Conservation (phyloP, 2,329 filamentous ascomycete genomes). For the Microdochium bolleyi region DNA sequence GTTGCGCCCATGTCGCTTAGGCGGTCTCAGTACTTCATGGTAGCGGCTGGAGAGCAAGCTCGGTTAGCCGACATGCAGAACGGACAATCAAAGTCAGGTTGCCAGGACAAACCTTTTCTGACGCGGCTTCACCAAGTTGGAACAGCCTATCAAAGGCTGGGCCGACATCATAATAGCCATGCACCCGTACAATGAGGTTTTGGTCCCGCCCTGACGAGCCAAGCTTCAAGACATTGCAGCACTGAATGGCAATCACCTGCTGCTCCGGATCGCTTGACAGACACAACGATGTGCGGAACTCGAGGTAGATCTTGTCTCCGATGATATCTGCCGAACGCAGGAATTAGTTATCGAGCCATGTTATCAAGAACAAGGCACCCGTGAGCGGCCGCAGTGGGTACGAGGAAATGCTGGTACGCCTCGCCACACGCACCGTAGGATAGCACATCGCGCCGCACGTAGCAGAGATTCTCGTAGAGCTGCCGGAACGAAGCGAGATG, state of each 20-base stretch:
- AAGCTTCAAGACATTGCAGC: not conserved
- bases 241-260: not conserved
- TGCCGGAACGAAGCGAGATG: not conserved
- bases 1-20: too few relatives aligned
- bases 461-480: not conserved
- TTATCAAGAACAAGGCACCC: too few relatives aligned
- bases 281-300: not conserved
- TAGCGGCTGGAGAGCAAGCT: too few relatives aligned
- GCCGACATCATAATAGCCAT: not conserved
- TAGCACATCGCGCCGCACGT: not conserved
- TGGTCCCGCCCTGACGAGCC: not conserved
- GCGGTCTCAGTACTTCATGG: too few relatives aligned
- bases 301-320: not conserved
- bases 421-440: not conserved
- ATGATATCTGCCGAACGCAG: not conserved
- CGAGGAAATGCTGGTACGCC: too few relatives aligned
- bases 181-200: not conserved
- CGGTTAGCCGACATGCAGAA: not conserved
- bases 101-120: not conserved
- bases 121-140: not conserved
- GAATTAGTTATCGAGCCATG: not conserved
- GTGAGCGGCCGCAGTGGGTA: too few relatives aligned
- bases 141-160: not conserved
- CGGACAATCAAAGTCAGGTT: not conserved
- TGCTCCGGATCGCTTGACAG: not conserved